phyloP scores from a whole-genome alignment of 176 grass and related monocot genomes.

The Rhynchospora breviuscula region DNA sequence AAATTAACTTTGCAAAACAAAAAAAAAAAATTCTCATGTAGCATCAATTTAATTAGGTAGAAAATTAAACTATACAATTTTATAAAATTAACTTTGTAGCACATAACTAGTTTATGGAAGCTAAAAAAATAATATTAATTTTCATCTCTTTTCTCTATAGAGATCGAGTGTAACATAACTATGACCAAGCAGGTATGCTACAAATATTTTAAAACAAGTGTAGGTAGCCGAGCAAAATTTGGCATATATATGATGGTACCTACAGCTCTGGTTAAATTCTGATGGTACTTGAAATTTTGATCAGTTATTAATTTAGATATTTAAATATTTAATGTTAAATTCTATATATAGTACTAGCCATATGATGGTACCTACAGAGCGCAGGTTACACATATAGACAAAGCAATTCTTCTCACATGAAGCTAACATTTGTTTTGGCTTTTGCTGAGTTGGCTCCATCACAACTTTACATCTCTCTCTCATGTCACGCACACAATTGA shows the following conservation, averaged over 20 bases:
- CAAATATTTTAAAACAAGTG: not conserved
- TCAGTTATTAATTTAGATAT: too few relatives aligned
- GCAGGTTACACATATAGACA: too few relatives aligned
- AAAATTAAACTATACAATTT: not conserved
- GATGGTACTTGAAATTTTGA: too few relatives aligned
- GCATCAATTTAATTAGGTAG: not conserved
- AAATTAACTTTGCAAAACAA: not conserved
- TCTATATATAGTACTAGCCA: not conserved
- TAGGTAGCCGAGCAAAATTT: not conserved
- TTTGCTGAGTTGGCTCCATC: constrained; percentile 20
- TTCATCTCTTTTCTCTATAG: not conserved
- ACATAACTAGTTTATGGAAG: not conserved
- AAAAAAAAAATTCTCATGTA: not conserved
- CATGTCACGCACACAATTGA: constrained; percentile 22
- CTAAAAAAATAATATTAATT: too few relatives aligned
- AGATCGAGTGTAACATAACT: not conserved
- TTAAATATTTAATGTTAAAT: not conserved
- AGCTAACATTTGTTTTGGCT: constrained; percentile 4
- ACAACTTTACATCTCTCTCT: not conserved
- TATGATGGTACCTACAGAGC: not conserved
- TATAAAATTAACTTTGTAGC: not conserved
- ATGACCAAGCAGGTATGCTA: not conserved
- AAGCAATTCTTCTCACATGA: constrained; percentile 7
- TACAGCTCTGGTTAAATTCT: not conserved
- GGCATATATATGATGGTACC: constrained; percentile 1